A percentile compares a stretch with the other conserved stretches of the same genome.
These are phyloP conservation scores for Drosera spatulata DNA, from an alignment of 179 eudicot genomes.

Conservation along the genomic window DNA sequence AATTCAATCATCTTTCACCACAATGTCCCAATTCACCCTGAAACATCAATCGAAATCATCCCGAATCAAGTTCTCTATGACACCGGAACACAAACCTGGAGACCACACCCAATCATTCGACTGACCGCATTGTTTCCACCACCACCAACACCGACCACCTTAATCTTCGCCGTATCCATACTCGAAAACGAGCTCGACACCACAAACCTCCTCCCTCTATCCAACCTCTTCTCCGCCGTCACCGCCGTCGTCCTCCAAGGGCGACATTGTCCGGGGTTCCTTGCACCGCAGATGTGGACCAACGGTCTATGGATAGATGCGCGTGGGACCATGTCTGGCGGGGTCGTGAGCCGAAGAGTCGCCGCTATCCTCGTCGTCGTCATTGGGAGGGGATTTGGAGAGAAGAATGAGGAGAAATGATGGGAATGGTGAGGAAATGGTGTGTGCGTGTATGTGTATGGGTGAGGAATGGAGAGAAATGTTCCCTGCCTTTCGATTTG, in stretches of 20 bases:
- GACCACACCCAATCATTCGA: conserved; percentile 95
- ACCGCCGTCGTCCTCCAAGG: neutral
- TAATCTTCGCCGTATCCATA: conserved; percentile 74
- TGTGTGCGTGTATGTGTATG: no score
- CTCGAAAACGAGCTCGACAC: conserved; percentile 33
- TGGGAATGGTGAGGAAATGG: no score
- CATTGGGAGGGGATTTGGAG: neutral
- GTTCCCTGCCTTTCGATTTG: no score
- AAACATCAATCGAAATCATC: neutral
- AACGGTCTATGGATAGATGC: conserved; percentile 17
- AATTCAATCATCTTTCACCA: neutral
- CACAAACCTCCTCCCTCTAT: conserved; percentile 18
- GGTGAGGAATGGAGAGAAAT: no score
- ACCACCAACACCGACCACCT: conserved; percentile 96
- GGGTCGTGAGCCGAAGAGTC: conserved; percentile 23
- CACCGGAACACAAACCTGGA: conserved; percentile 81
- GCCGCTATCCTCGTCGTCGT: conserved; percentile 14
- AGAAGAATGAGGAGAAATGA: no score
- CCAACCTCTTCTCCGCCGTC: no score
- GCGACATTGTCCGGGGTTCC: conserved; percentile 5
- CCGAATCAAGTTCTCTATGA: neutral
- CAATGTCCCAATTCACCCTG: neutral
- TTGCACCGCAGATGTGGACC: conserved; percentile 8
- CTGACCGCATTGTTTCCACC: conserved; percentile 99
- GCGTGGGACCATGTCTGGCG: conserved; percentile 13